Base-by-base conservation (phyloP, 345 rosid species). In the Sapria himalayana region DNA sequence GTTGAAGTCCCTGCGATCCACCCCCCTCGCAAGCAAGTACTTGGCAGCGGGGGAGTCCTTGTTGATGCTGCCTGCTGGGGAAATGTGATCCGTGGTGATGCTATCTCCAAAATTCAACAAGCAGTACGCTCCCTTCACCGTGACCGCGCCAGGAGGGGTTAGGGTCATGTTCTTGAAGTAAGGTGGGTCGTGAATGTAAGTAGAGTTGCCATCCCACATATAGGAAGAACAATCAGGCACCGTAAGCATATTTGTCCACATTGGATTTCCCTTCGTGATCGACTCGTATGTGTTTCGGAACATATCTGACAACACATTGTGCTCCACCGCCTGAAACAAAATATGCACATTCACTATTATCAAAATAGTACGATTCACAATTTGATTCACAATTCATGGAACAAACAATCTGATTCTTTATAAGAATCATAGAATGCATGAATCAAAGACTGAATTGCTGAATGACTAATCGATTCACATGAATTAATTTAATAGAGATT, bases 1-100 rank as follows among this genome's bases (percentile, higher is more conserved):
- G 62, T 89, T 89, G 59, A 89, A 84, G 66, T 89, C 99, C 64
- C 51, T 76, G 50, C 52, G 74, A 1, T 76, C 81, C 52, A 84
- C 92, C 22, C 81, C 81, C 19, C 60, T 72, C 40, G 73, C 89
- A 22, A 79, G 58, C 46, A 79, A 92, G 54, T 9, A 89, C 56
- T 74, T 77, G 9, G 98, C 95, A 25, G 98, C 80, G 0, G 98
- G 93, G 62, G 92, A 82, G 56, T 82, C 98, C 58, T 71, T 89
- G 54, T 89, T 82, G 64, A 89, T 89, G 69, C 74, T 82, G 48
- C 98, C 95, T 19, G 98, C 98, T 3, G 98, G 98, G 40, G 98
- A 89, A 38, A 89, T 89, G 60, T 89, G 98, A 62, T 89, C 98
- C 9, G 98, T 89, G 32, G 98, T 89, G 42, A 89, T 89, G 52